Evolutionary conservation across 2,329 filamentous ascomycete species (phyloP).

Genomic region (Beauveria caledonica): DNA sequence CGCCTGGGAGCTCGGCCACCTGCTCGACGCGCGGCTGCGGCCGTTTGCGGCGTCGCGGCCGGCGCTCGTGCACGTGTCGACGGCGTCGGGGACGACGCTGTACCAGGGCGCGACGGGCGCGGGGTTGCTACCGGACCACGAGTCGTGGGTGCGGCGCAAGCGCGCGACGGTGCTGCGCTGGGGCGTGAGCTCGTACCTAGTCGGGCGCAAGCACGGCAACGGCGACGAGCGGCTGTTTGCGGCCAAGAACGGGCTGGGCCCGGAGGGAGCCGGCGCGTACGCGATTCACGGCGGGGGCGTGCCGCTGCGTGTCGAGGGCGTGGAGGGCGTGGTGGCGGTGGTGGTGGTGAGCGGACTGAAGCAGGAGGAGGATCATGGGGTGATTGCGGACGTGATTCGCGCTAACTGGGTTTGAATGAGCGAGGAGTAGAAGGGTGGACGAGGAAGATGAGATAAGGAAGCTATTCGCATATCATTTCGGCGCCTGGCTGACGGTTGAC

Average conservation of each 20-base stretch:
- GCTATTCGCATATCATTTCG: background rate
- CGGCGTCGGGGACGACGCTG: conserved; percentile 53
- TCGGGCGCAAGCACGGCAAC: conserved; percentile 54
- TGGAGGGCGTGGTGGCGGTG: conserved; percentile 68
- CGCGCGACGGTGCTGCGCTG: conserved; percentile 63
- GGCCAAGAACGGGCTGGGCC: conserved; percentile 54
- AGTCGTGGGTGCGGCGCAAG: conserved; percentile 64
- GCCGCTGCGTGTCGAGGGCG: conserved; percentile 61
- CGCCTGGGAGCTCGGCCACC: conserved; percentile 57
- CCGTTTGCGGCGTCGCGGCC: conserved; percentile 30
- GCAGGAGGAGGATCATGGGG: conserved; percentile 69
- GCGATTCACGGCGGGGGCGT: conserved; percentile 73
- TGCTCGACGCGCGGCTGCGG: conserved; percentile 55
- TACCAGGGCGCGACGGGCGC: conserved; percentile 63
- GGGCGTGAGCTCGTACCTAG: conserved; percentile 61
- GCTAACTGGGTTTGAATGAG: conserved; percentile 30
- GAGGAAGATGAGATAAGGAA: background rate
- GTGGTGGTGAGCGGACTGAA: conserved; percentile 69
- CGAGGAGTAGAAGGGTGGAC: background rate
- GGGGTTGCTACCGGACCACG: conserved; percentile 63
- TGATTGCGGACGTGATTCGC: conserved; percentile 62
- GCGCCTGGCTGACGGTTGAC: background rate
- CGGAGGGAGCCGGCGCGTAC: conserved; percentile 50
- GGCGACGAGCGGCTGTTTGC: conserved; percentile 58
- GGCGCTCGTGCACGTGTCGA: conserved; percentile 56